phyloP scores from a whole-genome alignment of 768 basidiomycete genomes.

The Leucogyrophana mollusca region DNA sequence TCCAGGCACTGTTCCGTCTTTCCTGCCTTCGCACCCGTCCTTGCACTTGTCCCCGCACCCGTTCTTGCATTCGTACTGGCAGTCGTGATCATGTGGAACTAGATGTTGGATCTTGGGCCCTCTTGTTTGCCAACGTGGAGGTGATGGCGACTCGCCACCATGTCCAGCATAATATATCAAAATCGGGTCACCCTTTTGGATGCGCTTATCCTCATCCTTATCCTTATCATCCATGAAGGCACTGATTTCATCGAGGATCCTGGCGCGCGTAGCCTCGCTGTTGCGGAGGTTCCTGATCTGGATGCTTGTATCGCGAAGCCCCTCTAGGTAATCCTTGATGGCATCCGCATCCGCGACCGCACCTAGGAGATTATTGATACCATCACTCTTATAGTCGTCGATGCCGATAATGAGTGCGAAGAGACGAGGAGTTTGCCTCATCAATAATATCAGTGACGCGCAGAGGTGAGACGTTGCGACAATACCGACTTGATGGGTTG shows the following conservation, averaged over 20 bases:
- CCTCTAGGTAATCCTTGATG: slow-evolving; percentile 32
- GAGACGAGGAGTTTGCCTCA: no score
- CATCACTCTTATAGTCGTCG: slow-evolving; percentile 33
- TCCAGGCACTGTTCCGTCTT: slow-evolving; percentile 23
- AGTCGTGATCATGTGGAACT: slow-evolving; percentile 35
- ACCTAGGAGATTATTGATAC: slow-evolving; percentile 28
- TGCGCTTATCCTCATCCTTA: slow-evolving; percentile 28
- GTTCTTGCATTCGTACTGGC: no score
- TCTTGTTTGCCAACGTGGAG: slow-evolving; percentile 26
- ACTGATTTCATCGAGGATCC: slow-evolving; percentile 28
- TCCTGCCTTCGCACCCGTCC: no score
- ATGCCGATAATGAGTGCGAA: slow-evolving; percentile 46
- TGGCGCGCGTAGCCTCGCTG: slow-evolving; percentile 32
- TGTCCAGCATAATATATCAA: slow-evolving; percentile 48
- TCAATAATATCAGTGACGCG: no score
- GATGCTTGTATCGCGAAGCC: slow-evolving; percentile 26
- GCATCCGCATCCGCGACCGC: slow-evolving; percentile 41
- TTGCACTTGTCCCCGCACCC: no score
- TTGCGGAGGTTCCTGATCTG: slow-evolving; percentile 40
- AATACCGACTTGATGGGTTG: no score
- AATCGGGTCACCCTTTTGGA: no score
- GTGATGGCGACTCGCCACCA: slow-evolving; percentile 33
- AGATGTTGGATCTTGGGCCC: slow-evolving; percentile 24
- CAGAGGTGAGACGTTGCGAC: no score
- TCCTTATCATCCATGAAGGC: slow-evolving; percentile 23